Percentiles rank a stretch among this genome's conserved stretches.
Evolutionary conservation across 345 rosid species (phyloP).

Genomic region (Eucalyptus caleyi): DNA sequence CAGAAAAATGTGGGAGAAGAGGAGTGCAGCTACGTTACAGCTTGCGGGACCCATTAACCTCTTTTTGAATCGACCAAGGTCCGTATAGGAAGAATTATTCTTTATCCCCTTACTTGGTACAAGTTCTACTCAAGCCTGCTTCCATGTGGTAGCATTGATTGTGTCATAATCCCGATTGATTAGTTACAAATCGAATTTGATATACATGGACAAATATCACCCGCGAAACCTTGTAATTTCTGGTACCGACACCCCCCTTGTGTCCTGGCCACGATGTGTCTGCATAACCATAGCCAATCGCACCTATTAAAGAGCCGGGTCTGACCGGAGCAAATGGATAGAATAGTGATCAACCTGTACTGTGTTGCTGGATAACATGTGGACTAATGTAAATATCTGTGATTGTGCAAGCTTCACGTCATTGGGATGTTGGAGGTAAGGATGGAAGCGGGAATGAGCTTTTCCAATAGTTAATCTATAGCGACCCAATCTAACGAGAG

Average conservation of each 20-base stretch:
- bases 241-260: not conserved
- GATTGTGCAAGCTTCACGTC: not conserved
- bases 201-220: not conserved
- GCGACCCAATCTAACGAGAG: rapidly evolving
- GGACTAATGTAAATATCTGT: not conserved
- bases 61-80: not conserved
- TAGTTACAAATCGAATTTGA: not conserved
- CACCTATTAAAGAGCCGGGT: not conserved
- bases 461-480: not conserved
- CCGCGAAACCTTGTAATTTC: not conserved
- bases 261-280: not conserved
- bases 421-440: not conserved
- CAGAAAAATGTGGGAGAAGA: not conserved
- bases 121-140: not conserved
- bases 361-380: not conserved
- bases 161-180: not conserved
- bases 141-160: not conserved
- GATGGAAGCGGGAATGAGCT: not conserved
- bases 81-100: not conserved
- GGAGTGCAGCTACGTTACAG: not conserved
- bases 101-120: not conserved
- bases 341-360: not conserved
- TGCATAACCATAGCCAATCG: not conserved
- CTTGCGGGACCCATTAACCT: not conserved
- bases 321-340: not conserved